Base-by-base conservation (phyloP, 371 early-diverging fungal genomes). In the Actinomortierella ambigua region DNA sequence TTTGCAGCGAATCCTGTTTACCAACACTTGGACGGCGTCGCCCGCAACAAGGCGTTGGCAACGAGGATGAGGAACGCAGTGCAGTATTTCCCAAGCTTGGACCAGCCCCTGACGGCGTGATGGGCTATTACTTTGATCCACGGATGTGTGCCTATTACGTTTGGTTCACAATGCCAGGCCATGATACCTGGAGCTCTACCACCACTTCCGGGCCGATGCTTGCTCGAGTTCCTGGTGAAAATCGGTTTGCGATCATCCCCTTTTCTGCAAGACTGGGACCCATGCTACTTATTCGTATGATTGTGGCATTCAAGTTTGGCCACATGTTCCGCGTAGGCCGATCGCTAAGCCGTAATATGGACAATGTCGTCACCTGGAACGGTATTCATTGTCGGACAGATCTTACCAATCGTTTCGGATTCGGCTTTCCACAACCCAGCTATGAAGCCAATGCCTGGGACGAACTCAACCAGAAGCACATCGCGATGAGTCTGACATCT, bases 351-450 rank as follows among this genome's bases (percentile, higher is more conserved):
- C 60, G 75, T 1, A 54, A 53, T 0, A 14, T 51, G 7, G 34
- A 60, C 39, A 67, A 73, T 28, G 75, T 73, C 1, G 64, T 73
- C 11, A 48, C 60, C 1, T 73, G 75, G 75, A 73, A 73, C 24
- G 75, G 75, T 0, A 60, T 73, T 15, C 75, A 73, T 51, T 26
- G 66, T 22, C 52, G 75, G 18, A 73, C 75, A 0, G 18, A 40
- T 17, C 60, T 73, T 59, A 34, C 11, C 34, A 34, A 34, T 34
- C 55, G 29, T 17, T 64, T 64, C 0, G 53, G 44, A 9, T 63
- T 50, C 48, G 75, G 75, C 7, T 73, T 60, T 51, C 75, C 75
- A 1, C 67, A 67, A 2, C 63, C 63, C 1, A 47, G 63, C 8
- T 73, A 52, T 52, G 75, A 73, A 41, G 40, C 15, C 3, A 62